Base-by-base conservation (phyloP, 306 rosid genomes). In the Quillaja saponaria region DNA sequence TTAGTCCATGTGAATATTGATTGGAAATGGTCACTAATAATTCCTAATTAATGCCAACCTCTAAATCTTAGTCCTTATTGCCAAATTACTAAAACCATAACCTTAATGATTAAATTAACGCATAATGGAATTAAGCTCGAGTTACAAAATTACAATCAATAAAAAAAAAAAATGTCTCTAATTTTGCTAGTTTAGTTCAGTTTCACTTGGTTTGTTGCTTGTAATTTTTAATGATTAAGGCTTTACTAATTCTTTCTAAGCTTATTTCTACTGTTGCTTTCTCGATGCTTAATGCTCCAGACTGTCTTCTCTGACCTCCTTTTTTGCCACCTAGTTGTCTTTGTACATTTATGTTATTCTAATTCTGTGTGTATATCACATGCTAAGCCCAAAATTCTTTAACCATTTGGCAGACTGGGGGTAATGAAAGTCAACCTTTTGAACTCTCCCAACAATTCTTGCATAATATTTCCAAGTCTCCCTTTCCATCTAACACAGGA, bases 361-460 rank as follows among this genome's bases (percentile, higher is more conserved):
- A 8, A 13, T 15, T 35, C 20, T 62, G 15, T 49, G 38, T 14
- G 13, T 48, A 34, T 34, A n/a, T 61, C 51, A 13, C 53, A 14
- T 55, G 58, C 58, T 69, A 21, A 49, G 67, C 53, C 65, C 59
- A 48, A 71, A 62, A 44, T 73, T 52, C 45, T 60, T 52, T 56
- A 33, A 15, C 34, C 44, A 60, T 75, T 66, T 82, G 72, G 64
- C 81, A 91, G 98, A 80, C 84, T 47, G 95, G 96, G 67, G 98
- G 95, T 52, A 69, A 62, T 8, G 80, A 68, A 52, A 71, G 42
- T 61, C 86, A 86, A 67, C 84, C 81, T 38, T 88, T 88, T 76
- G 81, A 85, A 64, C 87, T 92, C 51, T 92, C 98, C 35, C 94
- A 71, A 41, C 86, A 67, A 56, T 92, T 92, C 70, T 81, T 88